Evolutionary conservation across 306 rosid genomes (phyloP).

Genomic region (Begonia fuchsioides): DNA sequence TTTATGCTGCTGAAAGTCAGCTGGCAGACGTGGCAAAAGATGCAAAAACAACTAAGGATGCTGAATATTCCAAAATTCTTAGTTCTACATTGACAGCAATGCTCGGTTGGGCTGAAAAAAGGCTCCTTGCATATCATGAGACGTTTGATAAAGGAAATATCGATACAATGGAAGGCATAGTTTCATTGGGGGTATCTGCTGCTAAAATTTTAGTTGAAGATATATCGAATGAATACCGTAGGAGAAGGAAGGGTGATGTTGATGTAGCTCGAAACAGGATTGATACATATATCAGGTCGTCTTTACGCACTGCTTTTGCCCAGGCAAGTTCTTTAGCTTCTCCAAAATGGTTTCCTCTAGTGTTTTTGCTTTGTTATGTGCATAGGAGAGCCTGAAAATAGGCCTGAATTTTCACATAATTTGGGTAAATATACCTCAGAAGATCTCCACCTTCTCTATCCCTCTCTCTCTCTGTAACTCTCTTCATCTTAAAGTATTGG

Average conservation of each 20-base stretch:
- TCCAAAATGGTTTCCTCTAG: too few relatives aligned
- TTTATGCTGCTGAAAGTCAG: constrained; percentile 57
- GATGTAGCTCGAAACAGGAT: constrained; percentile 85
- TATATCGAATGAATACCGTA: constrained; percentile 86
- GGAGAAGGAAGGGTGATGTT: constrained; percentile 79
- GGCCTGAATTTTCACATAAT: too few relatives aligned
- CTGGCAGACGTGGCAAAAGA: constrained; percentile 94
- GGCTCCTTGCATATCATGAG: constrained; percentile 98
- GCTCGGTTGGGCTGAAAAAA: constrained; percentile 94
- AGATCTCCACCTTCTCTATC: too few relatives aligned
- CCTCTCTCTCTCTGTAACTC: too few relatives aligned
- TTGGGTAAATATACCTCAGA: too few relatives aligned
- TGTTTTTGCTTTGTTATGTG: too few relatives aligned
- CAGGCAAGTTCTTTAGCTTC: constrained; percentile 48
- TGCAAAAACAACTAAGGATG: constrained; percentile 77
- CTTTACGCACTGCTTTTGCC: constrained; percentile 90
- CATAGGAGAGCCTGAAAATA: too few relatives aligned
- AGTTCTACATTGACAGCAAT: constrained; percentile 81
- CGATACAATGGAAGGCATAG: constrained; percentile 81
- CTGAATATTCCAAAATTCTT: constrained; percentile 65
- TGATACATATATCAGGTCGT: constrained; percentile 91
- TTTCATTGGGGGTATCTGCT: constrained; percentile 86
- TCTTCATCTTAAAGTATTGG: too few relatives aligned
- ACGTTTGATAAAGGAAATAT: constrained; percentile 71
- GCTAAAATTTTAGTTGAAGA: constrained; percentile 89